Conservation (phyloP, 352 stramenopile species). For the Thraustochytrium sp. region DNA sequence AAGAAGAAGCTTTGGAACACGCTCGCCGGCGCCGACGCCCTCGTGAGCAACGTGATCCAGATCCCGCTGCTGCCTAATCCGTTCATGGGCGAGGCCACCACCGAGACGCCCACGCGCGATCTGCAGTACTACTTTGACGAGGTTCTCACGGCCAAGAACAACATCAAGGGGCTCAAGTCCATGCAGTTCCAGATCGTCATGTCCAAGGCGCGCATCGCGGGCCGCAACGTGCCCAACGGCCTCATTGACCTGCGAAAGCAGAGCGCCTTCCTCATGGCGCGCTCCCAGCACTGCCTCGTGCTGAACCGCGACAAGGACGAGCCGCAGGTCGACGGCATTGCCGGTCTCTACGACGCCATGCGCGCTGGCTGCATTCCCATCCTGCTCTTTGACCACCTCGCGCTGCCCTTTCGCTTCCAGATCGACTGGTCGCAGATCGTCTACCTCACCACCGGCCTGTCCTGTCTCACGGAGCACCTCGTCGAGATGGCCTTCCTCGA, state of each 20-base stretch:
- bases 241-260: conserved; percentile 1
- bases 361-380: conserved; percentile 11
- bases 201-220: neutral
- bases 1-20: neutral
- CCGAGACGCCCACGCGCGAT: neutral
- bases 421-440: neutral
- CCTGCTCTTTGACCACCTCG: neutral
- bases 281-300: neutral
- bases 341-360: conserved; percentile 6
- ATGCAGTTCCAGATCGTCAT: neutral
- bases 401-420: neutral
- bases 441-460: neutral
- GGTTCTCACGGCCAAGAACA: neutral
- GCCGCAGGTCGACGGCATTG: neutral
- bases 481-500: neutral
- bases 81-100: neutral
- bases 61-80: neutral
- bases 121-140: conserved; percentile 17
- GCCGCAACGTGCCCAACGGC: neutral
- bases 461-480: neutral
- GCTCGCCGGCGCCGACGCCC: neutral
- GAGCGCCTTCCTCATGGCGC: neutral
- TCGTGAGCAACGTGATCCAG: neutral
- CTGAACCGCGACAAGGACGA: neutral
- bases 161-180: neutral